phyloP scores from a whole-genome alignment of 495 filamentous ascomycete species.

The Lepraria neglecta region DNA sequence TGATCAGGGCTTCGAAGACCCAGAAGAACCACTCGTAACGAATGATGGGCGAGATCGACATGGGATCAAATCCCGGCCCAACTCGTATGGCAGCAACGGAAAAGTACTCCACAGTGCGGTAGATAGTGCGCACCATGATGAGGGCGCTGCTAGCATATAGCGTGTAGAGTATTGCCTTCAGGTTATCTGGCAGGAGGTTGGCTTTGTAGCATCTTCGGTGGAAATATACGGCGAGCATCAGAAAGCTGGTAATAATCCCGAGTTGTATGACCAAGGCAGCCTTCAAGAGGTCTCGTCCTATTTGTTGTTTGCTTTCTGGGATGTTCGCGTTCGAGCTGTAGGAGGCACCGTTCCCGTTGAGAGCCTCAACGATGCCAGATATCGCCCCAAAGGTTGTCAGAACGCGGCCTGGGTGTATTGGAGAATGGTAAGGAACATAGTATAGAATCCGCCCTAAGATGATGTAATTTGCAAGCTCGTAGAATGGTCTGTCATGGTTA shows the following conservation, averaged over 20 bases:
- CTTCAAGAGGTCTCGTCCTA: conserved; percentile 57
- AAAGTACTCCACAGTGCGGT: conserved; percentile 59
- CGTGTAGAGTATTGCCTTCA: conserved; percentile 52
- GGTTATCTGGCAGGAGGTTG: conserved; percentile 47
- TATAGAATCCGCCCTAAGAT: conserved; percentile 70
- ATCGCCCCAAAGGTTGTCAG: conserved; percentile 67
- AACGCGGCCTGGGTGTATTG: conserved; percentile 71
- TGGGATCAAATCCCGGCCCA: conserved; percentile 30
- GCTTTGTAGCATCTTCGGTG: conserved; percentile 51
- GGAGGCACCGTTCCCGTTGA: conserved; percentile 65
- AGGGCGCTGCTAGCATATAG: conserved; percentile 57
- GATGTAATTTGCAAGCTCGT: conserved; percentile 69
- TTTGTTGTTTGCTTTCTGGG: conserved; percentile 39
- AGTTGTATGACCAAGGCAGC: conserved; percentile 62
- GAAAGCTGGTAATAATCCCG: conserved; percentile 54
- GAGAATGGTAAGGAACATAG: conserved; percentile 71
- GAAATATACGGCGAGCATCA: conserved; percentile 52
- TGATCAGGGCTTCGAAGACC: conserved; percentile 60
- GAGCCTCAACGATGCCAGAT: conserved; percentile 53
- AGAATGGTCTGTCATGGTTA: conserved; percentile 35
- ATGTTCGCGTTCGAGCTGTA: conserved; percentile 43
- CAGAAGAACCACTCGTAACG: conserved; percentile 69
- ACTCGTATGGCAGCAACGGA: conserved; percentile 38
- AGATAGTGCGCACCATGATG: conserved; percentile 58
- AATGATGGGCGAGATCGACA: conserved; percentile 46